A percentile compares a stretch with the other conserved stretches of the same genome.
phyloP scores from a whole-genome alignment of 2,329 filamentous ascomycete species.

The Dactylellina haptotyla region DNA sequence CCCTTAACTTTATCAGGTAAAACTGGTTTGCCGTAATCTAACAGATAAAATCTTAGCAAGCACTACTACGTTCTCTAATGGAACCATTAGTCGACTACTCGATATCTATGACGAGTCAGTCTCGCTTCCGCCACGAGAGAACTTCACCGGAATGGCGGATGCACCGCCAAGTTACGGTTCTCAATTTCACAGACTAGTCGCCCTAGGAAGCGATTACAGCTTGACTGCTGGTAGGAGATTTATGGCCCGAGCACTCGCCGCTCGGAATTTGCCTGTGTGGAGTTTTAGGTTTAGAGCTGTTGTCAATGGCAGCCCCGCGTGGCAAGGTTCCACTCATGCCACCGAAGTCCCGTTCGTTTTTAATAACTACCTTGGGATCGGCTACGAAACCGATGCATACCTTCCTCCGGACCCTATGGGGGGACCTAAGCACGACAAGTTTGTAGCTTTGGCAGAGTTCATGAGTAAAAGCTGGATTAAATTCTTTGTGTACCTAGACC shows the following conservation, averaged over 20 bases:
- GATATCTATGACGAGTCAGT: too few relatives aligned
- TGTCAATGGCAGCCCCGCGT: slow-evolving; percentile 63
- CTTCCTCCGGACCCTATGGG: not conserved
- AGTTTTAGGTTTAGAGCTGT: slow-evolving; percentile 72
- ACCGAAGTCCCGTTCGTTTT: slow-evolving; percentile 62
- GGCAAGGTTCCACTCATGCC: slow-evolving; percentile 67
- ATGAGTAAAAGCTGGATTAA: slow-evolving; percentile 35
- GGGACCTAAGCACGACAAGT: slow-evolving; percentile 57
- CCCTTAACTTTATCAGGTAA: too few relatives aligned
- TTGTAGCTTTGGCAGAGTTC: slow-evolving; percentile 15
- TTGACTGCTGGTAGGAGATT: slow-evolving; percentile 69
- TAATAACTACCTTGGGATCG: slow-evolving; percentile 51
- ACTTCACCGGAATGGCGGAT: slow-evolving; percentile 58
- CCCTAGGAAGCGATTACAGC: slow-evolving; percentile 67
- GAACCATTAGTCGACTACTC: too few relatives aligned
- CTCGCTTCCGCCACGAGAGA: slow-evolving; percentile 9
- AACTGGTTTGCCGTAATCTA: too few relatives aligned
- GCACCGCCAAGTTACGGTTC: slow-evolving; percentile 56
- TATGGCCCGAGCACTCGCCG: slow-evolving; percentile 67
- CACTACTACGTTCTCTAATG: too few relatives aligned
- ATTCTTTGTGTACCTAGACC: slow-evolving; percentile 5
- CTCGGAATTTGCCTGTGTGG: slow-evolving; percentile 66
- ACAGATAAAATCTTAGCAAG: too few relatives aligned
- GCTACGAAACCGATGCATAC: slow-evolving; percentile 55
- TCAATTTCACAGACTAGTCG: slow-evolving; percentile 67